Evolutionary conservation across 2,329 filamentous ascomycete species (phyloP).

Genomic region (Simplicillium sp.): DNA sequence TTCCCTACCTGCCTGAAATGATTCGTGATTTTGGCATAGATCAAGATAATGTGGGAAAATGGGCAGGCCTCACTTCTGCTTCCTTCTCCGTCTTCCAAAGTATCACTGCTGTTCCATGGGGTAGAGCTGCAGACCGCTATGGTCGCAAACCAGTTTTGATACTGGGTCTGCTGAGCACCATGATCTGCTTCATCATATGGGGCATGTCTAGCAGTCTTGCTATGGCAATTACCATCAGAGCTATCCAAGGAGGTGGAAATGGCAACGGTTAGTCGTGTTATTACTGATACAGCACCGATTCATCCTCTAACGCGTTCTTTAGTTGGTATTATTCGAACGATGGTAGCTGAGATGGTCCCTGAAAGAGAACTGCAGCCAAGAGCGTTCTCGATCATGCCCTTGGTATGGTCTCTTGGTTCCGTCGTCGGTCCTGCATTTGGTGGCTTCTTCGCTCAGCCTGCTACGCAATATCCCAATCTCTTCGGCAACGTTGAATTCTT

Average conservation of each 20-base stretch:
- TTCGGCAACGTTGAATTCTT: constrained; percentile 63
- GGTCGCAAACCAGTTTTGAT: constrained; percentile 81
- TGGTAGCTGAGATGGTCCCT: constrained; percentile 88
- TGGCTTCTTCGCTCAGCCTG: constrained; percentile 75
- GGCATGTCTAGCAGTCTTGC: constrained; percentile 70
- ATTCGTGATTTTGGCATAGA: constrained; percentile 68
- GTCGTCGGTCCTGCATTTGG: constrained; percentile 85
- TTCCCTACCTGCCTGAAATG: constrained; percentile 70
- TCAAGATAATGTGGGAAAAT: constrained; percentile 65
- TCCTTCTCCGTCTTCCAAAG: constrained; percentile 66
- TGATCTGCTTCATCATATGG: constrained; percentile 73
- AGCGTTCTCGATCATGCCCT: constrained; percentile 88
- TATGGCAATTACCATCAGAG: constrained; percentile 72
- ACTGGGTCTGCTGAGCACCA: constrained; percentile 63
- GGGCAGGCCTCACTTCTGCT: constrained; percentile 67
- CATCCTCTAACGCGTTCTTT: constrained; percentile 1
- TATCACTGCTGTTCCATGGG: constrained; percentile 64
- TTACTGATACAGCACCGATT: neutral
- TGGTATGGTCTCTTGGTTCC: constrained; percentile 78
- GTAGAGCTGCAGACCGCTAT: constrained; percentile 64
- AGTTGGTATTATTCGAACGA: constrained; percentile 86
- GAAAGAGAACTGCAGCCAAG: constrained; percentile 77
- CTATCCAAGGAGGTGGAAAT: constrained; percentile 73
- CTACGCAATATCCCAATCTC: constrained; percentile 59
- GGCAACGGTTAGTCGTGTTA: constrained; percentile 55